Evolutionary conservation across 176 grass and related monocot genomes (phyloP).

Genomic region (Eremochloa ophiuroides): DNA sequence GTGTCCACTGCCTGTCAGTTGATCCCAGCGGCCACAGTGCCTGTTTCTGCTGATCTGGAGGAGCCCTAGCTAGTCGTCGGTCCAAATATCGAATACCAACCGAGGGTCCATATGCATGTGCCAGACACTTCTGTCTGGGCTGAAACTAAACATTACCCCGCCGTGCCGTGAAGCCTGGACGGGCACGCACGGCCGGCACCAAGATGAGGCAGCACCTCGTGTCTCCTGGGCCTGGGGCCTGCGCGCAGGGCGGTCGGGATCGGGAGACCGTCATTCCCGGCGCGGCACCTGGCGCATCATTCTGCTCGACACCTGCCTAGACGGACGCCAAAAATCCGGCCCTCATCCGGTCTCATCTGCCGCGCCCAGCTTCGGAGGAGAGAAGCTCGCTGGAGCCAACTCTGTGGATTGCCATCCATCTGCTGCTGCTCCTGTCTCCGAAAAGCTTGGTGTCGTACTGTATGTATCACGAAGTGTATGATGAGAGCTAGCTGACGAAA

Average conservation of each 20-base stretch:
- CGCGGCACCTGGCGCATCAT: constrained; percentile 31
- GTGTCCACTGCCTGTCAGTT: neutral
- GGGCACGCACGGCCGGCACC: neutral
- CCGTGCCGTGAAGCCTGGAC: neutral
- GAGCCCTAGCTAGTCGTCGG: too few species aligned
- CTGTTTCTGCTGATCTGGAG: neutral
- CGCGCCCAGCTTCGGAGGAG: neutral
- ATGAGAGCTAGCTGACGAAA: too few species aligned
- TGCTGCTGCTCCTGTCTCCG: neutral
- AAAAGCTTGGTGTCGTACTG: neutral
- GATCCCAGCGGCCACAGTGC: too few species aligned
- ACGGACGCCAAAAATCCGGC: neutral
- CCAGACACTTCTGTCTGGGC: neutral
- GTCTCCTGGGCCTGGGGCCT: neutral
- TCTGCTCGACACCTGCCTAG: neutral
- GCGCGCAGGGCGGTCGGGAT: neutral
- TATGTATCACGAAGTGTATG: neutral
- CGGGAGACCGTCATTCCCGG: constrained; percentile 15
- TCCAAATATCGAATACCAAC: neutral
- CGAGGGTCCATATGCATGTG: neutral
- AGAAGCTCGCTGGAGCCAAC: neutral
- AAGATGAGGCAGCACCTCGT: neutral
- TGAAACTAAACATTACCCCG: neutral
- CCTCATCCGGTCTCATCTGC: too few species aligned
- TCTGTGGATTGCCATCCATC: neutral